Conservation (phyloP, 2,329 filamentous ascomycete species). For the Zasmidium angulare region DNA sequence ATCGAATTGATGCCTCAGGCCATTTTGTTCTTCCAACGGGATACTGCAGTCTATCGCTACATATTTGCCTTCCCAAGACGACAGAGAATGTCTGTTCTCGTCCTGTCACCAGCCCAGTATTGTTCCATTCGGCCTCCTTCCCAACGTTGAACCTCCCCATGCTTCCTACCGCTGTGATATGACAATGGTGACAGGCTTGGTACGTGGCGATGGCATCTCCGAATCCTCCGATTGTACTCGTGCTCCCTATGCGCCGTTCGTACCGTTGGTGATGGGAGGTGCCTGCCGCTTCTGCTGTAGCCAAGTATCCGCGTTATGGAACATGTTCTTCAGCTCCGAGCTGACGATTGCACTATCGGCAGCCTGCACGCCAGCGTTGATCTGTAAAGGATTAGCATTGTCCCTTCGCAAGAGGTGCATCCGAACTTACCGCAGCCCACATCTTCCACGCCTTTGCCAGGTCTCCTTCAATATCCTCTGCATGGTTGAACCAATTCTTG, state of each 20-base stretch:
- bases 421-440: conserved; percentile 62
- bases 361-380: conserved; percentile 59
- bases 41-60: background rate
- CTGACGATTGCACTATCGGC: conserved; percentile 49
- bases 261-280: background rate
- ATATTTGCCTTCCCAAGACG: background rate
- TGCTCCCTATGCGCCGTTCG: background rate
- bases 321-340: conserved; percentile 50
- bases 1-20: background rate
- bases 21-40: background rate
- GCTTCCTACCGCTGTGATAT: background rate
- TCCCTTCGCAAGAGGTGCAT: conserved; percentile 6
- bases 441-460: conserved; percentile 61
- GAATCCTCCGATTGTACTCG: background rate
- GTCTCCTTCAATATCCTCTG: conserved; percentile 58
- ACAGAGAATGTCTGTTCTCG: background rate
- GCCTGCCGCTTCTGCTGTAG: conserved; percentile 37
- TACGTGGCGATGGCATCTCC: background rate
- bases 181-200: background rate
- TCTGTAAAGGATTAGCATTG: conserved; percentile 35
- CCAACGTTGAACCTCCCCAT: background rate
- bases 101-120: background rate
- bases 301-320: conserved; percentile 63
- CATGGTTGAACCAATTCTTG: conserved; percentile 62
- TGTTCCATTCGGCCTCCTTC: background rate